A percentile compares a stretch with the other conserved stretches of the same genome.
phyloP scores from a whole-genome alignment of 495 filamentous ascomycete genomes.

The Lasiosphaeria miniovina region DNA sequence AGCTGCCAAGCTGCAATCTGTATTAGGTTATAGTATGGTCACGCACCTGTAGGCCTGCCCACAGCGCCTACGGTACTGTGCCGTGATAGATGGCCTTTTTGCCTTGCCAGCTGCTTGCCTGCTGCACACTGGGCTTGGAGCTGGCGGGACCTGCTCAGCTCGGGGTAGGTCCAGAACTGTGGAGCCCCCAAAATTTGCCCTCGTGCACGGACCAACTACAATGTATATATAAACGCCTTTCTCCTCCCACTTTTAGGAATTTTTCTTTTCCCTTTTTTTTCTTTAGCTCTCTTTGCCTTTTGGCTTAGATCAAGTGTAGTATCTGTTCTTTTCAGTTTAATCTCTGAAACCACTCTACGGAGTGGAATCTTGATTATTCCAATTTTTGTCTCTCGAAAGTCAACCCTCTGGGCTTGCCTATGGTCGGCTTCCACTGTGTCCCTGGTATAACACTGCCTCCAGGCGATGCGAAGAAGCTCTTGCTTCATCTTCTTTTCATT shows the following conservation, averaged over 20 bases:
- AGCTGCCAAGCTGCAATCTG: too few species aligned
- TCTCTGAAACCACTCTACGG: slow-evolving; percentile 65
- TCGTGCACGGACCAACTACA: slow-evolving; percentile 3
- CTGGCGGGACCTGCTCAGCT: too few species aligned
- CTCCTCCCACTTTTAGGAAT: not conserved
- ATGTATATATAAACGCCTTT: not conserved
- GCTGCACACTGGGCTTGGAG: too few species aligned
- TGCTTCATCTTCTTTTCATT: slow-evolving; percentile 15
- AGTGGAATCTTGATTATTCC: slow-evolving; percentile 78
- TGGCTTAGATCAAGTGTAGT: slow-evolving; percentile 99
- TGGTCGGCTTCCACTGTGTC: slow-evolving; percentile 69
- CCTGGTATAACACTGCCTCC: slow-evolving; percentile 85
- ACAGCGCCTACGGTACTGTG: too few species aligned
- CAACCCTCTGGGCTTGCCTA: slow-evolving; percentile 70
- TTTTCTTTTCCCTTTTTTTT: slow-evolving; percentile 17
- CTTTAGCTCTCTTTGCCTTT: slow-evolving; percentile 53
- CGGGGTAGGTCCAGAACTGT: too few species aligned
- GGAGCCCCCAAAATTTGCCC: not conserved
- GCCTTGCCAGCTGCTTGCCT: too few species aligned
- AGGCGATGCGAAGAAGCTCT: slow-evolving; percentile 62
- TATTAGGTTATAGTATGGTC: too few species aligned
- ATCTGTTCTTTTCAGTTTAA: slow-evolving; percentile 99
- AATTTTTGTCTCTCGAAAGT: slow-evolving; percentile 58
- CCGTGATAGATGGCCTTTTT: too few species aligned
- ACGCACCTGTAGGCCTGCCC: too few species aligned